phyloP scores from a whole-genome alignment of 1,139 yeast genomes.

The Debaryomyces fabryi region DNA sequence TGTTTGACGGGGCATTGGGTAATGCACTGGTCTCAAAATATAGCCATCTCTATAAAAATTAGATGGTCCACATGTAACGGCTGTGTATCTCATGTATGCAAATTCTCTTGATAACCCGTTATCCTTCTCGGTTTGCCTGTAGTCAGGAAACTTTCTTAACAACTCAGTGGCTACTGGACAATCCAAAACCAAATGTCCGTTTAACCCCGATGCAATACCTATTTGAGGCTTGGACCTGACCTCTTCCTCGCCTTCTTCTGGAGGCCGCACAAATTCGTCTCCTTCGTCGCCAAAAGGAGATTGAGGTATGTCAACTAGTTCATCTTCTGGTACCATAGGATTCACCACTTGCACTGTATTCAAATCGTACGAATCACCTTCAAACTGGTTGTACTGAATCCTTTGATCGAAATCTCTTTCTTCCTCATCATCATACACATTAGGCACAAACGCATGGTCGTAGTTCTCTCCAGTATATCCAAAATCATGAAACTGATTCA shows the following conservation, averaged over 20 bases:
- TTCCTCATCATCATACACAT: constrained; percentile 48
- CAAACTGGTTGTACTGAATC: constrained; percentile 44
- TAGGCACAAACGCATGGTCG: constrained; percentile 50
- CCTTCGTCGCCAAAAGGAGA: constrained; percentile 38
- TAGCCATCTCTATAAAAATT: constrained; percentile 49
- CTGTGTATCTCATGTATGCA: constrained; percentile 53
- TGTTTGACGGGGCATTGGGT: constrained; percentile 48
- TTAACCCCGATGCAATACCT: constrained; percentile 44
- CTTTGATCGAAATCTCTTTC: constrained; percentile 45
- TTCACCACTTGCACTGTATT: constrained; percentile 34
- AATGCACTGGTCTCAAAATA: constrained; percentile 49
- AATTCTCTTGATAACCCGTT: constrained; percentile 51
- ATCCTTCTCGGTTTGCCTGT: constrained; percentile 34
- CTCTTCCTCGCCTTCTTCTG: constrained; percentile 36
- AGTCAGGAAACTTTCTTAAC: constrained; percentile 47
- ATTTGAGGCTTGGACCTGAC: constrained; percentile 41
- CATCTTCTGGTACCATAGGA: constrained; percentile 10
- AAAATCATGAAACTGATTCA: constrained; percentile 31
- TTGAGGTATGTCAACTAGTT: constrained; percentile 19
- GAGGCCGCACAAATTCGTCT: constrained; percentile 29
- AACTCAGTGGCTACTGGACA: constrained; percentile 54
- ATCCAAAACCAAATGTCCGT: constrained; percentile 53
- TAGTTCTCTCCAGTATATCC: constrained; percentile 22
- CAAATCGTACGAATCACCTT: constrained; percentile 49
- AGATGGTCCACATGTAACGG: constrained; percentile 54